Conservation (phyloP, 495 filamentous ascomycete species). For the Aspergillus nanangensis region DNA sequence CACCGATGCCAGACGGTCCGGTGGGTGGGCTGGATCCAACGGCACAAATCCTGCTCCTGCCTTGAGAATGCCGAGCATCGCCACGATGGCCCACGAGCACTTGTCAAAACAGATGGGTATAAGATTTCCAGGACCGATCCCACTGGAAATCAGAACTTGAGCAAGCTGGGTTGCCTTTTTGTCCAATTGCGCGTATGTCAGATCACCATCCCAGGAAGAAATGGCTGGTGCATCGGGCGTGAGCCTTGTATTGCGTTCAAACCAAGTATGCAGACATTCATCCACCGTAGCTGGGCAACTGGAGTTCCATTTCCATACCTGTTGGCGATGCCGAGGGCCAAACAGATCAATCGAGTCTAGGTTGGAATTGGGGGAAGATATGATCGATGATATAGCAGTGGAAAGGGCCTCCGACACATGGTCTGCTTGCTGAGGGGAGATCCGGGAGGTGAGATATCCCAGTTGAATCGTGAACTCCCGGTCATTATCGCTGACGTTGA, state of each 20-base stretch:
- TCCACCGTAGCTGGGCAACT: not conserved
- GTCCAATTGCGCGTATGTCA: constrained; percentile 4
- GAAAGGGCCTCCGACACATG: not conserved
- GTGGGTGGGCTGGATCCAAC: not conserved
- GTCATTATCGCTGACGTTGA: too few relatives aligned
- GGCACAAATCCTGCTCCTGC: not conserved
- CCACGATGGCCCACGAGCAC: not conserved
- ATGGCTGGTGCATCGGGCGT: constrained; percentile 2
- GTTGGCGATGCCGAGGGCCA: not conserved
- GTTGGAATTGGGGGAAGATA: not conserved
- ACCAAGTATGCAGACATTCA: not conserved
- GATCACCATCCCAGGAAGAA: constrained; percentile 7
- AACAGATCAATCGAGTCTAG: too few relatives aligned
- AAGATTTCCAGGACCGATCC: not conserved
- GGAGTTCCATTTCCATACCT: not conserved
- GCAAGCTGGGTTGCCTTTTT: not conserved
- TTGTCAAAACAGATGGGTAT: not conserved
- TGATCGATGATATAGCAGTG: not conserved
- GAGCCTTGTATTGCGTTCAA: not conserved
- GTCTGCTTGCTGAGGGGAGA: not conserved
- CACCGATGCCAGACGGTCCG: not conserved
- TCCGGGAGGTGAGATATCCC: not conserved
- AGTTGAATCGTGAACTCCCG: not conserved
- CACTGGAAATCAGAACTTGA: not conserved
- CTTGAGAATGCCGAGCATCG: not conserved